Base-by-base conservation (phyloP, 768 basidiomycete genomes). In the Phanerodontia chrysosporium region DNA sequence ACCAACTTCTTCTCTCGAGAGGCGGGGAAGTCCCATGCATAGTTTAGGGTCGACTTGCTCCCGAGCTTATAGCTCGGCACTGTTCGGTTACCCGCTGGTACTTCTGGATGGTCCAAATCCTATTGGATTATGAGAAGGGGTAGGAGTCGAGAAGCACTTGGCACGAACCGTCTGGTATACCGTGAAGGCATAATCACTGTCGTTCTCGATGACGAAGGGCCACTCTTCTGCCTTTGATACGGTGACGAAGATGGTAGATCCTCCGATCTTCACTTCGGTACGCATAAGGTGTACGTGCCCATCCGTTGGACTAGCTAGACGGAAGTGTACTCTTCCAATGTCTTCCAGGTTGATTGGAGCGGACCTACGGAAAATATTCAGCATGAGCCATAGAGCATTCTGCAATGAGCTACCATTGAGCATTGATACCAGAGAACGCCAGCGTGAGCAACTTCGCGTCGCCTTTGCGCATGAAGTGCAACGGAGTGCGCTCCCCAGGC, bases 11-110 rank as follows among this genome's bases (percentile, higher is more conserved):
- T 98, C 64, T 89, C 86, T 48, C 77, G 77, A 1, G 87, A 86
- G 2, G 94, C 90, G 7, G 97, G 97, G 59, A 80, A 84, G 68
- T 99, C 97, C 96, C 96, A 99, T 4, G 95, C 90, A 69, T 98
- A 99, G 30, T 82, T 75, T 46, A 81, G 70, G 16, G 75, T 78
- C 2, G 81, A 75, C 39, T 80, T 83, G 10, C 84, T 78, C 5
- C 73, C 67, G 2, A 95, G 70, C n/a, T 74, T 76, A 71, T 95
- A 94, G 13, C 64, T 65, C 25, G 75, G 73, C 45, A 72, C 65
- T 36, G 80, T 66, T 66, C 82, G 81, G 35, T 70, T 69, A n/a
- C 71, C 61, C 16, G 64, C 75, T 55, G 72, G 73, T 28, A 72
- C 72, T 64, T 83, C 83, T 79, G 83, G 66, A 49, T 69, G 65